These are phyloP conservation scores for Solanum virginianum DNA, from an alignment of 257 asterid species.

Conservation along the genomic window DNA sequence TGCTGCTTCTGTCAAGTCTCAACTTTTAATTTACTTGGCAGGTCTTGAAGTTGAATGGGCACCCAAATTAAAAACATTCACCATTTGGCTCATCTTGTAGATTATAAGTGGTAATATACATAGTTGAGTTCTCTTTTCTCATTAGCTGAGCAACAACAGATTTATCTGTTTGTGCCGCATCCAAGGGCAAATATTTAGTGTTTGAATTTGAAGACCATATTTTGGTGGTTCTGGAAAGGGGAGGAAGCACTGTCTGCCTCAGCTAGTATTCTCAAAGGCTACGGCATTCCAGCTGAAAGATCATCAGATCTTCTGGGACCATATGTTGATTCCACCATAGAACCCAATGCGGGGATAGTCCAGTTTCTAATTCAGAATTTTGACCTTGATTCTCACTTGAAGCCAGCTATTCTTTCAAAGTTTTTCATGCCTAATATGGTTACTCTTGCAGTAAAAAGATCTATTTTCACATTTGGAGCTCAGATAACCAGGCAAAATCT, in stretches of 20 bases:
- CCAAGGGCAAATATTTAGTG: constrained; percentile 64
- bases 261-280: constrained; percentile 59
- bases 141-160: not conserved
- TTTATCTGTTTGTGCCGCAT: constrained; percentile 5
- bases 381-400: not conserved
- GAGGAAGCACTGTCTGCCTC: constrained; percentile 63
- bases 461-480: not conserved
- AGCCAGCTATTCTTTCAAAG: not conserved
- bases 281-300: constrained; percentile 84
- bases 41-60: constrained; percentile 89
- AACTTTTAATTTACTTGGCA: constrained; percentile 15
- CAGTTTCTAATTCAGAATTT: constrained; percentile 46
- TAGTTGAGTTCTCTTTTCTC: not conserved
- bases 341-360: constrained; percentile 41
- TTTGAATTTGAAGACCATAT: constrained; percentile 82
- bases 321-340: constrained; percentile 27
- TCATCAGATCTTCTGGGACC: constrained; percentile 62
- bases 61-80: constrained; percentile 68
- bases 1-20: not conserved
- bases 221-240: constrained; percentile 71
- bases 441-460: not conserved
- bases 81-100: constrained; percentile 87
- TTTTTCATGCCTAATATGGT: not conserved
- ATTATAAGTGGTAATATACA: constrained; percentile 38
- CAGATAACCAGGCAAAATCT: not conserved